Conservation (phyloP, 1,139 yeast genomes). For the Candida sanyaensis region DNA sequence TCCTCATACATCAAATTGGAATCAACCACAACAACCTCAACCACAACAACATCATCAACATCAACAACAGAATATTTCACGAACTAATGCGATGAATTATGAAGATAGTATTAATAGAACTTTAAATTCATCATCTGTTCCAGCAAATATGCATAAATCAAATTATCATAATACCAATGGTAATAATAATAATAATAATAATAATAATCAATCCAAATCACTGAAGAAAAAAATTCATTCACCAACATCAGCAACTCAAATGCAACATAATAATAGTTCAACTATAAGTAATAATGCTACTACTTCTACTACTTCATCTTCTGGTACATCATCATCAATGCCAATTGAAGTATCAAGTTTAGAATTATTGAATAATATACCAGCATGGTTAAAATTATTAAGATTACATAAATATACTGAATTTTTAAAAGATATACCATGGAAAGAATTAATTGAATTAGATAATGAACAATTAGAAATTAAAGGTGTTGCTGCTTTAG, state of each 20-base stretch:
- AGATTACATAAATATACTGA: slow-evolving; percentile 93
- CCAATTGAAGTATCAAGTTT: slow-evolving; percentile 67
- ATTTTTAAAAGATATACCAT: slow-evolving; percentile 68
- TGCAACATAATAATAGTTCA: slow-evolving; percentile 11
- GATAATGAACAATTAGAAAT: slow-evolving; percentile 69
- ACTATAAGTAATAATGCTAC: slow-evolving; percentile 10
- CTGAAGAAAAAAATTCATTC: slow-evolving; percentile 11
- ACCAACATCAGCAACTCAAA: slow-evolving; percentile 10
- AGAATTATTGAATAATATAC: slow-evolving; percentile 72
- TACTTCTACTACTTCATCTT: too few relatives aligned
- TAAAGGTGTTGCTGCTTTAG: slow-evolving; percentile 88
- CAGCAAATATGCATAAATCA: slow-evolving; percentile 15
- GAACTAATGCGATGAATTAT: slow-evolving; percentile 16
- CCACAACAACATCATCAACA: slow-evolving; percentile 15
- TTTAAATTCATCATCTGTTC: slow-evolving; percentile 42
- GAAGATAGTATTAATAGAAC: slow-evolving; percentile 41
- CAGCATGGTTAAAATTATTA: slow-evolving; percentile 88
- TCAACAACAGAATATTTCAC: slow-evolving; percentile 11
- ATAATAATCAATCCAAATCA: slow-evolving; percentile 6
- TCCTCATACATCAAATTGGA: slow-evolving; percentile 16
- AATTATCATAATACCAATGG: slow-evolving; percentile 9
- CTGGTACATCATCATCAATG: slow-evolving; percentile 42
- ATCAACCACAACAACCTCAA: slow-evolving; percentile 6
- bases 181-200: too few relatives aligned
- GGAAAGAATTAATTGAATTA: slow-evolving; percentile 78